Base-by-base conservation (phyloP, 352 stramenopile species). In the Phytopythium boreale region DNA sequence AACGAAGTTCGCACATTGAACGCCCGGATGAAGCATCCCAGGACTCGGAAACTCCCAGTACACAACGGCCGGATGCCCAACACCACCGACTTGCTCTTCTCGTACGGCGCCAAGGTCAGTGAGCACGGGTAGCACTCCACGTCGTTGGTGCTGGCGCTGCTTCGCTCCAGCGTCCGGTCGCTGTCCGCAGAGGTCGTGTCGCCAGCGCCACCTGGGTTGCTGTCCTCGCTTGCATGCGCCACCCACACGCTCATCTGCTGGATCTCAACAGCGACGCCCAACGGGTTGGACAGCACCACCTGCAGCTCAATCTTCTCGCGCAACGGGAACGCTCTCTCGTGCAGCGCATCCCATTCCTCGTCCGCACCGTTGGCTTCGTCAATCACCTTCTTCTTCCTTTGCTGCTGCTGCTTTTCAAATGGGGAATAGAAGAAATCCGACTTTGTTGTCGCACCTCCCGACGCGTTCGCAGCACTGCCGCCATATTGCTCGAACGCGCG, bases 1-100 rank as follows among this genome's bases (percentile, higher is more conserved):
- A 81, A 90, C 4, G 77, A 88, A 2, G 77, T 89, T 56, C 76
- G 84, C 43, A 93, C 71, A 62, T 83, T 89, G 43, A 88, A 61
- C 24, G 74, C 64, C 36, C 82, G 87, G 14, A 91, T 68, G 24
- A 88, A 90, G 62, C 80, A 90, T 7, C 84, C 84, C 4, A 68
- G 63, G 24, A 93, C 65, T 9, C 66, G 51, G 27, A 87, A 85
- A 3, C 19, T 59, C 1, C 84, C 84, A n/a, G 66, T 34, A 51
- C 46, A 63, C 11, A 91, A 65, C 4, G 80, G 75, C 57, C 81
- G 80, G 17, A 91, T 62, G 6, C 64, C 57, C 22, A 93, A 61
- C 26, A 79, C 27, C n/a, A 91, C 69, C 1, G 60, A 66, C 58
- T 84, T 88, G 24, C 43, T 66, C 36, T 67, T 74, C 59, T 91